Conservation (phyloP, 371 early-diverging fungal species). For the Mortierella sp. region DNA sequence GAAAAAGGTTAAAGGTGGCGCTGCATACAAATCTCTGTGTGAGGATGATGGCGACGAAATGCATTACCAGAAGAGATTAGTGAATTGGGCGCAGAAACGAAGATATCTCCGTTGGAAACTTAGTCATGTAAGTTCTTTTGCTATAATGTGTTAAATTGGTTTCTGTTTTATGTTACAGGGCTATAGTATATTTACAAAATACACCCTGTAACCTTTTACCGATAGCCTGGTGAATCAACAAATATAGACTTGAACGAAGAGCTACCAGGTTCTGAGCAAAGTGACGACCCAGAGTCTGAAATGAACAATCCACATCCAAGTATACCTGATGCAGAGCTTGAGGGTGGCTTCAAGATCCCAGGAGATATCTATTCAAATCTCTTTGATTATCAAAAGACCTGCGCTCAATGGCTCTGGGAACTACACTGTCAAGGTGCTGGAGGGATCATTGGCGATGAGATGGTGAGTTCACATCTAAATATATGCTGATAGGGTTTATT, state of each 20-base stretch:
- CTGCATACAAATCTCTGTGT: slow-evolving; percentile 50
- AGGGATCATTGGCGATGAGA: slow-evolving; percentile 98
- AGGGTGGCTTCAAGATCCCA: slow-evolving; percentile 77
- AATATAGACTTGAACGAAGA: slow-evolving; percentile 34
- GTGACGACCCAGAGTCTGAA: slow-evolving; percentile 63
- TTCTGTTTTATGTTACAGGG: no score
- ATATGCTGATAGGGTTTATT: no score
- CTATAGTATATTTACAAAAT: no score
- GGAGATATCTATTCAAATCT: slow-evolving; percentile 87
- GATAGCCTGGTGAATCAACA: slow-evolving; percentile 30
- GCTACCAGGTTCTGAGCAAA: slow-evolving; percentile 39
- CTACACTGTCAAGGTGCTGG: slow-evolving; percentile 90
- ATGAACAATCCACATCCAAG: slow-evolving; percentile 71
- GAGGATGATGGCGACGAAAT: slow-evolving; percentile 76
- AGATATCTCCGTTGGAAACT: slow-evolving; percentile 61
- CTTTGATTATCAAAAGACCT: slow-evolving; percentile 94
- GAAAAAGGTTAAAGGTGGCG: slow-evolving; percentile 29
- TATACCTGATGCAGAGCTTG: slow-evolving; percentile 70
- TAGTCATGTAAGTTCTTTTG: slow-evolving; percentile 36
- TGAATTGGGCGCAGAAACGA: slow-evolving; percentile 68
- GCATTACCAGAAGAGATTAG: slow-evolving; percentile 66
- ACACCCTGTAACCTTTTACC: background rate
- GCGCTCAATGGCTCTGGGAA: slow-evolving; percentile 93
- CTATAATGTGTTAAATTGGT: no score
- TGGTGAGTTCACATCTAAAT: slow-evolving; percentile 73